Percentiles rank a stretch among this genome's conserved stretches.
phyloP scores from a whole-genome alignment of 73 alveolate species.

The Symbiodinium natans region DNA sequence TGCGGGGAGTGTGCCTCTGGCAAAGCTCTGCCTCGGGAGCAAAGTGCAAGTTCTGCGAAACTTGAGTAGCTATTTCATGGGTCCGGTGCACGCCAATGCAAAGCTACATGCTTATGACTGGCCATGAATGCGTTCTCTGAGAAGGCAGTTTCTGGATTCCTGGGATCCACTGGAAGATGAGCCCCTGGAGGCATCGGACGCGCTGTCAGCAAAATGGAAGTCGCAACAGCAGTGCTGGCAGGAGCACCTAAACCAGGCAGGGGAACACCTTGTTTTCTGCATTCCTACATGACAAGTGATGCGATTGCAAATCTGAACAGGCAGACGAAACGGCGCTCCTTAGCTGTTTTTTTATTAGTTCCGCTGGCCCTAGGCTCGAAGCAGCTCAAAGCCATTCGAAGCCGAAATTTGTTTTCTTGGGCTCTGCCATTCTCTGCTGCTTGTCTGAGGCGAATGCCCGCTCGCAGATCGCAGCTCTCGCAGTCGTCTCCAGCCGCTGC shows the following conservation, averaged over 20 bases:
- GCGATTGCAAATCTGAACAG: no score
- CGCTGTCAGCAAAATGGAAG: no score
- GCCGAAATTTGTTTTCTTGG: background rate
- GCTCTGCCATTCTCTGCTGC: background rate
- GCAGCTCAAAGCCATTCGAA: no score
- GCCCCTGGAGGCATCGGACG: background rate
- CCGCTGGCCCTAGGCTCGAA: background rate
- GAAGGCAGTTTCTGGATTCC: slow-evolving; percentile 12
- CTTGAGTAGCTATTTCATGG: background rate
- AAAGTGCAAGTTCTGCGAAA: background rate
- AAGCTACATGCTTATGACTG: no score
- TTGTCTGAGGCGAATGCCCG: background rate
- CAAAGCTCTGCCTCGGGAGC: background rate
- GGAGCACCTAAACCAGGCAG: background rate
- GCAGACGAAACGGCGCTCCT: no score
- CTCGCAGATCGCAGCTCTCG: background rate
- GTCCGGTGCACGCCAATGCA: no score
- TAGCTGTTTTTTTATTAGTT: background rate
- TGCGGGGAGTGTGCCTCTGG: no score
- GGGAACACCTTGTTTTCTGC: background rate
- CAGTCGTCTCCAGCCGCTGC: background rate
- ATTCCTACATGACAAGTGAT: no score
- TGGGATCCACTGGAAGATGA: slow-evolving; percentile 24
- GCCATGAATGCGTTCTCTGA: no score
- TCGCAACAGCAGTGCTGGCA: no score